Conservation (phyloP, 768 basidiomycete species). For the Strobilomyces confusus region DNA sequence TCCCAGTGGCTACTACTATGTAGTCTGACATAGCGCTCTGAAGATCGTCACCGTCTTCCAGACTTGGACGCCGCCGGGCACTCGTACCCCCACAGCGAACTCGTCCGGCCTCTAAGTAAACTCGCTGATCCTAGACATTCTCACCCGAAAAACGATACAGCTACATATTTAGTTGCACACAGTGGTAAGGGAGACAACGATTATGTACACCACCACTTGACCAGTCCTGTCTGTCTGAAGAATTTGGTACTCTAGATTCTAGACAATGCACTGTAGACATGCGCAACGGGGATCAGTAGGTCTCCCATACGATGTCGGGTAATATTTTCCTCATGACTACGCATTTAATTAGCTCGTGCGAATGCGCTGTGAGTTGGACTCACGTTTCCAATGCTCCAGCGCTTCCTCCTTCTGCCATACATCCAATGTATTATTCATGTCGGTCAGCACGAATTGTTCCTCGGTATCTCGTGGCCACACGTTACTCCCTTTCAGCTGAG, state of each 20-base stretch:
- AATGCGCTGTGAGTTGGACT: conserved; percentile 24
- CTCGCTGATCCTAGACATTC: no score
- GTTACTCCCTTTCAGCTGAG: conserved; percentile 31
- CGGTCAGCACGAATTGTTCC: conserved; percentile 54
- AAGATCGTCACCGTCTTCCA: no score
- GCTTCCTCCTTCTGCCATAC: conserved; percentile 64
- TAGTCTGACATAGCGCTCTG: no score
- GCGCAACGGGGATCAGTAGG: conserved; percentile 44
- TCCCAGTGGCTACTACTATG: no score
- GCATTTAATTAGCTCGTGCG: conserved; percentile 1
- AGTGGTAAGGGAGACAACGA: no score
- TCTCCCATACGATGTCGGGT: conserved; percentile 72
- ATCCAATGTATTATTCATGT: conserved; percentile 58
- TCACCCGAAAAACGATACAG: no score
- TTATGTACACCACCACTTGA: no score
- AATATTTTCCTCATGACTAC: conserved; percentile 79
- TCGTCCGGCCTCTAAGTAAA: no score
- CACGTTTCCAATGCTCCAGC: conserved; percentile 73
- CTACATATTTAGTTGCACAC: no score
- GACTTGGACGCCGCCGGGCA: no score
- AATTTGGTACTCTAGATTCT: neutral
- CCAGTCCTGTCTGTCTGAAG: no score
- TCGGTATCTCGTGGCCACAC: conserved; percentile 29
- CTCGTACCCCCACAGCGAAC: no score
- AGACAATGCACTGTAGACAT: neutral